Evolutionary conservation across 148 eudicot genomes (phyloP), one percentile per base, ranked within the genome.

Genomic region (Rhododendron kiyosumense): DNA sequence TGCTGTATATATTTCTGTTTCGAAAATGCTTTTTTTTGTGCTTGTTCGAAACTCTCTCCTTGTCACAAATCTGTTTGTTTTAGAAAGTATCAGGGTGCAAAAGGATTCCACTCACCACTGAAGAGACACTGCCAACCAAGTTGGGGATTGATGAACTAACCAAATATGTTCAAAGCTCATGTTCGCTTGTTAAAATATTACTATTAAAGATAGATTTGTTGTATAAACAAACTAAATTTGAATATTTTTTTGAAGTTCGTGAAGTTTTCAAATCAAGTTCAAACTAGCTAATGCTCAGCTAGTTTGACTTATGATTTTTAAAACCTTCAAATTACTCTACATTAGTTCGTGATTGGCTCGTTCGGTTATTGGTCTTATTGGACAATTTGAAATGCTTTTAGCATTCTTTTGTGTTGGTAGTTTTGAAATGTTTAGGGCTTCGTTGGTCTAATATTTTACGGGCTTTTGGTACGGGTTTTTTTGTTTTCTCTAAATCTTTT

Each of bases 1-100:
- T 73, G 77, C 38, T 85, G 81, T 88, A 81, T 26, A 75, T 87
- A 28, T 28, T 28, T 51, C 65, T 85, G 65, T 69, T 83, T 67
- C 5, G 18, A 30, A 79, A 46, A 26, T 13, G 82, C 17, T 13
- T 28, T 49, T 41, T 41, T 41, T 41, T 13, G 32, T 28, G 36
- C 4, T 79, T 36, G 7, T 48, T 48, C 36, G 30, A 28, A 26
- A 14, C 34, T 9, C 81, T 78, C 82, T 30, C 59, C n/a, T 79
- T 79, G 34, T n/a, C 18, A n/a, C 81, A 79, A 4, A 22, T 45
- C 24, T 9, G 6, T 26, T 46, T 78, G 52, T 22, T 78, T n/a
- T 11, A 12, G 18, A 7, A 77, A 77, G 51, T 41, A 36, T 36
- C 24, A 5, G 45, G 78, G 30, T 30, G 79, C 22, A 1, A 38